Conservation (phyloP, 2,329 filamentous ascomycete genomes). For the Trichoderma sp. region DNA sequence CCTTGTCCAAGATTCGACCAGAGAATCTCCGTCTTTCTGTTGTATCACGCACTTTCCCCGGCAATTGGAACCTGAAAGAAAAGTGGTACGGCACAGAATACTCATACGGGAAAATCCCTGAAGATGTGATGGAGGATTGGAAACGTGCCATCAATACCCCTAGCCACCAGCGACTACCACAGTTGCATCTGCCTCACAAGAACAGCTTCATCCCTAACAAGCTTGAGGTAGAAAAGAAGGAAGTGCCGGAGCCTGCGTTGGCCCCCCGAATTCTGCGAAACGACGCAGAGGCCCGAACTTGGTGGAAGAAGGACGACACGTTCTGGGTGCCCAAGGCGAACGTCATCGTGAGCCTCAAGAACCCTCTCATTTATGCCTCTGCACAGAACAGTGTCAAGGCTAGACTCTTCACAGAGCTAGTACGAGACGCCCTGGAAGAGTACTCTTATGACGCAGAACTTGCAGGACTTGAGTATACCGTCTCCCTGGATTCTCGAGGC, state of each 20-base stretch:
- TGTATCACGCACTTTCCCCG: conserved; percentile 80
- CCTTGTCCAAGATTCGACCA: conserved; percentile 71
- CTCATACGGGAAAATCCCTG: conserved; percentile 75
- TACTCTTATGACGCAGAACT: conserved; percentile 96
- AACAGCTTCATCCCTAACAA: conserved; percentile 96
- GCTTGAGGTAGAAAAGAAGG: conserved; percentile 92
- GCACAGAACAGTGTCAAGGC: conserved; percentile 78
- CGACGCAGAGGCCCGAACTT: conserved; percentile 76
- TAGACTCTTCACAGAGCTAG: conserved; percentile 78
- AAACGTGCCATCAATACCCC: conserved; percentile 62
- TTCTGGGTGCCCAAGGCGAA: conserved; percentile 98
- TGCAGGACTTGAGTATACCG: conserved; percentile 80
- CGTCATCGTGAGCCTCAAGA: conserved; percentile 77
- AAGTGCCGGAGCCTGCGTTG: conserved; percentile 72
- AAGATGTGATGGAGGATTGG: conserved; percentile 72
- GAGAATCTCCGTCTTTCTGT: conserved; percentile 89
- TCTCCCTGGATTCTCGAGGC: conserved; percentile 72
- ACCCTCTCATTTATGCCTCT: conserved; percentile 75
- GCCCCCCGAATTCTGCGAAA: conserved; percentile 82
- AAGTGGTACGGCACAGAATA: conserved; percentile 99
- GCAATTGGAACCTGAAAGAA: conserved; percentile 83
- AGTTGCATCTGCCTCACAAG: conserved; percentile 83
- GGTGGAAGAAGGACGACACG: conserved; percentile 98
- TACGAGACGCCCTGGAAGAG: conserved; percentile 85
- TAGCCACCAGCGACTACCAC: conserved; percentile 60